A percentile compares a stretch with the other conserved stretches of the same genome.
Conservation (phyloP, 352 stramenopile genomes). For the Globisporangium abappressorium region DNA sequence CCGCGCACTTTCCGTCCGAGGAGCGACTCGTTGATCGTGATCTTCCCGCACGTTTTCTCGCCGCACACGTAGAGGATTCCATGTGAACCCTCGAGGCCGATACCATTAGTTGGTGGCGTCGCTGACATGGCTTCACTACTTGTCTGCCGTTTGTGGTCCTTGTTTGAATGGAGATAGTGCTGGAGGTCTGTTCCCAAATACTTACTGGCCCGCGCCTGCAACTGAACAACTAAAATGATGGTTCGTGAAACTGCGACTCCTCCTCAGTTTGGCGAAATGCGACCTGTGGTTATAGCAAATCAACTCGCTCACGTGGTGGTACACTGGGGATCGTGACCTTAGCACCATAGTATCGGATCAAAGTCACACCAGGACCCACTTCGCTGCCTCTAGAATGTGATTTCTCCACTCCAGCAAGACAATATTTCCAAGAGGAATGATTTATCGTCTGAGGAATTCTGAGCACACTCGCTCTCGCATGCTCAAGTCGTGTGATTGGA, state of each 20-base stretch:
- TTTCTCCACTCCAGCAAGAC: neutral
- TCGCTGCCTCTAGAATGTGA: too few relatives aligned
- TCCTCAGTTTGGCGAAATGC: neutral
- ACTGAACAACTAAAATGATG: neutral
- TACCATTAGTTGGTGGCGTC: neutral
- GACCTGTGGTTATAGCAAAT: neutral
- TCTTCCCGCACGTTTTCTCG: constrained; percentile 27
- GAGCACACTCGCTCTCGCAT: too few relatives aligned
- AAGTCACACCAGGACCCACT: neutral
- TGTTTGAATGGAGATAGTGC: neutral
- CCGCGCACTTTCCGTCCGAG: constrained; percentile 45
- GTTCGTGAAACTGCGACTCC: neutral
- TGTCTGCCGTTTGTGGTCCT: neutral
- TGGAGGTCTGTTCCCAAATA: neutral
- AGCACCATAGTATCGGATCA: neutral
- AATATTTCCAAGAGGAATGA: neutral
- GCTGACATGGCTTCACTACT: constrained; percentile 3
- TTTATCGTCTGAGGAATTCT: neutral
- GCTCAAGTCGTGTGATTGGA: neutral
- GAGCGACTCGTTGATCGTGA: constrained; percentile 28
- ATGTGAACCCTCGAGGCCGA: constrained; percentile 30
- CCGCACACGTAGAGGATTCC: constrained; percentile 54
- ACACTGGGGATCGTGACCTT: neutral
- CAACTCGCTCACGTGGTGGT: neutral
- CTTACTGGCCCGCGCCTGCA: neutral